Evolutionary conservation across 495 filamentous ascomycete species (phyloP), one percentile per base, ranked within the genome.

Genomic region (Astrocystis sublimbata): DNA sequence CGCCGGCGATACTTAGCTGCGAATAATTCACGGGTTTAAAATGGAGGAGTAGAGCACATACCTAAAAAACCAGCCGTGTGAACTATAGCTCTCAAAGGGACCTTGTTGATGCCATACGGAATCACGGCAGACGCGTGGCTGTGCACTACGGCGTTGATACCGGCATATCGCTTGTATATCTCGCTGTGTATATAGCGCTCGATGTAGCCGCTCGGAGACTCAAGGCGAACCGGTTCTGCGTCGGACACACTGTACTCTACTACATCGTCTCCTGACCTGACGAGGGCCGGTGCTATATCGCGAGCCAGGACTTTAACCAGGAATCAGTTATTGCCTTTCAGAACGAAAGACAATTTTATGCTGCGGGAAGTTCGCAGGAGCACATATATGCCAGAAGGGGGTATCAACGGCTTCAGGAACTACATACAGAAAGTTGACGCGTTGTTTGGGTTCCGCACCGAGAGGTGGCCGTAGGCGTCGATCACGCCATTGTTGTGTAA

Each of bases 111-210:
- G 54, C 72, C 76, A 60, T 75, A 84, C 4, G 80, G 77, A 13
- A 83, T 51, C 12, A 85, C 75, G 17, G 75, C 73, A 15, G 77
- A 70, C 0, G 76, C 65, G 60, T 85, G 82, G 46, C 74, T 76
- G 63, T 85, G 81, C 1, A 82, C 68, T 0, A 83, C 76, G 47
- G 73, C 69, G 50, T 78, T 75, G 23, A 83, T 68, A 4, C 65
- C 53, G 1, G 71, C 58, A 56, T 73, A 82, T n/a, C 67, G 64
- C 58, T 77, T 78, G 54, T 75, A 78, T 8, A 83, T 76, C 66
- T 82, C 81, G 62, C 77, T 76, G 67, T 85, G 82, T 46, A 85
- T 84, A 70, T 63, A 80, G 1, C 81, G 74, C 65, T 84, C 81
- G 9, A 63, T 55, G 68, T 75, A 81, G 40, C 75, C 74, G 31